Conservation (phyloP, 768 basidiomycete species). For the Astraeus odoratus region DNA sequence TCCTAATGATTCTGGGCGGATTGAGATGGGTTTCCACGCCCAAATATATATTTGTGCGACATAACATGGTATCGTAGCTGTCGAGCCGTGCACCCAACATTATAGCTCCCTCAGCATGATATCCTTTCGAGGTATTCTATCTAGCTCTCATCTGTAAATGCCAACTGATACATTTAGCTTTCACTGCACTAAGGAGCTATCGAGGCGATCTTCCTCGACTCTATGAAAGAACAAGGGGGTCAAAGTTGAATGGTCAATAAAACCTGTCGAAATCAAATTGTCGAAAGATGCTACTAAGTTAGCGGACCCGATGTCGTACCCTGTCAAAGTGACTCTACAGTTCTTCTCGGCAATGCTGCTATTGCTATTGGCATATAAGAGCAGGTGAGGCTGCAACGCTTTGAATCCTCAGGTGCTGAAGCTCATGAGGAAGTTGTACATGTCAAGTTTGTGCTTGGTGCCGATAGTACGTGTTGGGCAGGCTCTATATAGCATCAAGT, state of each 20-base stretch:
- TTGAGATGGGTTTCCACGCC: slow-evolving; percentile 36
- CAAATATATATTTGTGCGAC: not conserved
- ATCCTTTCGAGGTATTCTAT: slow-evolving; percentile 55
- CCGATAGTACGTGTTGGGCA: slow-evolving; percentile 46
- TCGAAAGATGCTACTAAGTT: slow-evolving; percentile 20
- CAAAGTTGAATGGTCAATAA: slow-evolving; percentile 27
- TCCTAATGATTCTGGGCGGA: slow-evolving; percentile 52
- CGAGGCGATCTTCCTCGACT: slow-evolving; percentile 28
- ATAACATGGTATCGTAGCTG: slow-evolving; percentile 33
- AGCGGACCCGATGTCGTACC: slow-evolving; percentile 15
- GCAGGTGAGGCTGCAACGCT: slow-evolving; percentile 16
- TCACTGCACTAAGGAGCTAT: slow-evolving; percentile 30
- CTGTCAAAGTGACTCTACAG: slow-evolving; percentile 13
- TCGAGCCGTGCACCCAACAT: slow-evolving; percentile 57
- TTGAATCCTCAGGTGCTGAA: slow-evolving; percentile 27
- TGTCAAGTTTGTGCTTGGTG: slow-evolving; percentile 72
- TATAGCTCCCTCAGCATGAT: slow-evolving; percentile 53
- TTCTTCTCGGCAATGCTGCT: not conserved
- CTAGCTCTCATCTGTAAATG: not conserved
- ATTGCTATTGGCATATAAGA: slow-evolving; percentile 3
- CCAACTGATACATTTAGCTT: slow-evolving; percentile 14
- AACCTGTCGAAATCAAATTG: slow-evolving; percentile 23
- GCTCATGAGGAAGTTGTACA: slow-evolving; percentile 47
- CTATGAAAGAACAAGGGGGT: slow-evolving; percentile 24
- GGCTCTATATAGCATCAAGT: not conserved